phyloP scores from a whole-genome alignment of 2,329 filamentous ascomycete species.

The Cercospora brassicicola region DNA sequence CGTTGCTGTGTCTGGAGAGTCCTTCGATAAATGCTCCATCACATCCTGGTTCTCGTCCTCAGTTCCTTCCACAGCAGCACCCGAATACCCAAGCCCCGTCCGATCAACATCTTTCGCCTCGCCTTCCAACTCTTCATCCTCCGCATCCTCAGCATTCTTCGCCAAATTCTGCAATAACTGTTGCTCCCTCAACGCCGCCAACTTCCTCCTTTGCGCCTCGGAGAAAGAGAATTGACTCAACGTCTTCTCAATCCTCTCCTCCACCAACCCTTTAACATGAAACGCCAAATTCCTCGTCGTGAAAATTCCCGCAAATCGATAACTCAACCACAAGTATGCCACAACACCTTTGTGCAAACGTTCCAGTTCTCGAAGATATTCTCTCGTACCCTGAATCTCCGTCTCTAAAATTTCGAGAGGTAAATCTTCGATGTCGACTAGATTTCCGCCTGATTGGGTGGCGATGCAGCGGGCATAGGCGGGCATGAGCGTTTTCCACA shows the following conservation, averaged over 20 bases:
- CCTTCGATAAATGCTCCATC: conserved; percentile 13
- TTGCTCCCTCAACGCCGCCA: conserved; percentile 34
- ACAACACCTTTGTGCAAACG: conserved; percentile 77
- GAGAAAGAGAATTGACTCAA: conserved; percentile 58
- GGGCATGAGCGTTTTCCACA: conserved; percentile 53
- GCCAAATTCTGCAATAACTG: conserved; percentile 21
- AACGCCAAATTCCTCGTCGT: conserved; percentile 71
- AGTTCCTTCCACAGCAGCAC: conserved; percentile 4
- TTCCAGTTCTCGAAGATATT: conserved; percentile 71
- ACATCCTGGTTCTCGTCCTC: conserved; percentile 15
- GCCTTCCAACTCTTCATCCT: conserved; percentile 41
- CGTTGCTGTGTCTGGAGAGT: not conserved
- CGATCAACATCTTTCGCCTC: conserved; percentile 40
- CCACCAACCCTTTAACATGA: conserved; percentile 74
- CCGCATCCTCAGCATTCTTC: conserved; percentile 22
- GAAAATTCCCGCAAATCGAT: conserved; percentile 81
- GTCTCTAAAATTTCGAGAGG: conserved; percentile 72
- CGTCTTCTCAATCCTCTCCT: conserved; percentile 69
- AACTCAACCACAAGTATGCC: conserved; percentile 89
- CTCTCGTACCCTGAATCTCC: conserved; percentile 45
- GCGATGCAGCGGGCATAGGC: conserved; percentile 71
- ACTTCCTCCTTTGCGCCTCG: conserved; percentile 30
- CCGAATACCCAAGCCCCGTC: not conserved
- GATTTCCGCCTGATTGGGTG: conserved; percentile 62
- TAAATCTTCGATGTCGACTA: conserved; percentile 70